These are phyloP conservation scores for Beta vulgaris DNA, from an alignment of 148 eudicot species.

Conservation along the genomic window DNA sequence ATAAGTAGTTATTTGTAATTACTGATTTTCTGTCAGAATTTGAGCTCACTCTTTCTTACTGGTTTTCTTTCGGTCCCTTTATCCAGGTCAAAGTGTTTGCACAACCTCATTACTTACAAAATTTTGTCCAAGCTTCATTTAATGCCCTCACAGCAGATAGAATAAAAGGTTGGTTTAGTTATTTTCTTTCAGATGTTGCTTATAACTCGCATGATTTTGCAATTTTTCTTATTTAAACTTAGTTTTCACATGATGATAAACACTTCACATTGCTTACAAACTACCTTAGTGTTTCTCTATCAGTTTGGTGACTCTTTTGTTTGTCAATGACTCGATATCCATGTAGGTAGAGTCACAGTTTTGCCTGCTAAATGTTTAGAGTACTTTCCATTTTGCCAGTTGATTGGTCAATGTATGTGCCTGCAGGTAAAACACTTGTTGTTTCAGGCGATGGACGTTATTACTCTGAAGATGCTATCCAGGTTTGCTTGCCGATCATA, in stretches of 20 bases:
- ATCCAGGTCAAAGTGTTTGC: conserved; percentile 68
- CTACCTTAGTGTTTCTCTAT: neutral
- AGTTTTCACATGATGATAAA: neutral
- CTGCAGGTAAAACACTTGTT: conserved; percentile 88
- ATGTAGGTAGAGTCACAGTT: neutral
- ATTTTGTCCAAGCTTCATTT: conserved; percentile 85
- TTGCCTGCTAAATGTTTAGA: neutral
- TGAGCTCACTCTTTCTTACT: neutral
- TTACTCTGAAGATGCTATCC: conserved; percentile 88
- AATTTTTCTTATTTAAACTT: neutral
- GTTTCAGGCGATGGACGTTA: conserved; percentile 99
- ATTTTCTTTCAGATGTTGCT: neutral
- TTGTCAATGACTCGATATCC: neutral
- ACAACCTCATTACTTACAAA: conserved; percentile 83
- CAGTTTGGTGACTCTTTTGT: neutral
- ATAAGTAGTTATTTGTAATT: neutral
- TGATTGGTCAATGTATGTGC: neutral
- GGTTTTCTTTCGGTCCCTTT: neutral
- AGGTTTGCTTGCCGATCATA: conserved; percentile 42
- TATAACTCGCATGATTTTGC: neutral
- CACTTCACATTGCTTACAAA: neutral
- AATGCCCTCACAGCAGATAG: conserved; percentile 82
- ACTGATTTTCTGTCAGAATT: too few relatives aligned
- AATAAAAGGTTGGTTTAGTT: conserved; percentile 36
- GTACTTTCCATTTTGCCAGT: neutral